A percentile compares a stretch with the other conserved stretches of the same genome.
phyloP scores from a whole-genome alignment of 2,329 filamentous ascomycete genomes.

The Nakataea oryzae region DNA sequence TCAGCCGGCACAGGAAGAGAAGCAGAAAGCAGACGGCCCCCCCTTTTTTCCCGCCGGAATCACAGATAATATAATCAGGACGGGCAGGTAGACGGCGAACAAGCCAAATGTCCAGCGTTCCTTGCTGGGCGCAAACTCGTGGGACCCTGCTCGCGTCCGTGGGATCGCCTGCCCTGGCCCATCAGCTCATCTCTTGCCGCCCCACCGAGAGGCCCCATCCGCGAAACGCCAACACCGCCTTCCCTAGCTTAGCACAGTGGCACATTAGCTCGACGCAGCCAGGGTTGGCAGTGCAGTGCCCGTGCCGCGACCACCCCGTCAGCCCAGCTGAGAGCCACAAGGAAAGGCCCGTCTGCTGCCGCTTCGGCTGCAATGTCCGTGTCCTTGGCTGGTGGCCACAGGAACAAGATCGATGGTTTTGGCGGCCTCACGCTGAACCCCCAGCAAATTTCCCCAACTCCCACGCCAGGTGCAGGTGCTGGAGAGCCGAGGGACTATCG shows the following conservation, averaged over 20 bases:
- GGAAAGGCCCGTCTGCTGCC: constrained; percentile 5
- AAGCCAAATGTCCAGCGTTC: neutral
- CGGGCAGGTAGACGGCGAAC: neutral
- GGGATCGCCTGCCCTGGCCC: neutral
- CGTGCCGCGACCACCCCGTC: constrained; percentile 3
- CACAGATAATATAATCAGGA: neutral
- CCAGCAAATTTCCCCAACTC: neutral
- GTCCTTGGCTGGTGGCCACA: neutral
- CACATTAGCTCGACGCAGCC: neutral
- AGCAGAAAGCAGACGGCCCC: neutral
- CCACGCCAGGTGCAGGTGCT: neutral
- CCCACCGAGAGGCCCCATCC: neutral
- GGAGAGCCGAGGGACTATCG: no score
- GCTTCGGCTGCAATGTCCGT: neutral
- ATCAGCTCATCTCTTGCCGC: neutral
- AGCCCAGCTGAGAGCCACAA: constrained; percentile 5
- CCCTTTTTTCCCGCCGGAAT: neutral
- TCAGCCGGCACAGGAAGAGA: neutral
- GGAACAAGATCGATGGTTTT: neutral
- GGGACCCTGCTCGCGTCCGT: neutral
- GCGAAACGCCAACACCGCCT: neutral
- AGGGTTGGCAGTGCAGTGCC: neutral
- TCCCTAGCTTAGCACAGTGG: neutral
- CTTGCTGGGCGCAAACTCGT: neutral
- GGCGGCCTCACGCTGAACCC: neutral